Conservation (phyloP, 371 early-diverging fungal genomes). For the Coemansia sp. region DNA sequence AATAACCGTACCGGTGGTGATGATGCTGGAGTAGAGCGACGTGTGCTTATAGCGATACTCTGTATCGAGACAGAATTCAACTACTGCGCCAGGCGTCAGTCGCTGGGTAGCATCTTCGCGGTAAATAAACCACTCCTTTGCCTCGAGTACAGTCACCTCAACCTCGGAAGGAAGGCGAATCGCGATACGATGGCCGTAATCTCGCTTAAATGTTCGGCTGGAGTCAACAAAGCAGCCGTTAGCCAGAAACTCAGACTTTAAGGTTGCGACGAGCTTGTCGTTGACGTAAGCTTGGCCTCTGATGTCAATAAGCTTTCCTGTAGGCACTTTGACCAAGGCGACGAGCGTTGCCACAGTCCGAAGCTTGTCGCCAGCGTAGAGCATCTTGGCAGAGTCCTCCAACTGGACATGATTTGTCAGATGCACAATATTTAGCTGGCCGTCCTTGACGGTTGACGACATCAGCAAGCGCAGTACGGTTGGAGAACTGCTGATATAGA, state of each 20-base stretch:
- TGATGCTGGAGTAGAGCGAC: slow-evolving; percentile 64
- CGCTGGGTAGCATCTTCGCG: slow-evolving; percentile 62
- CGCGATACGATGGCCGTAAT: slow-evolving; percentile 67
- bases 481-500: not conserved
- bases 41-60: slow-evolving; percentile 67
- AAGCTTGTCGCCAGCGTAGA: slow-evolving; percentile 60
- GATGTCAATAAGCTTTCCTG: slow-evolving; percentile 86
- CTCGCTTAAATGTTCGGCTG: slow-evolving; percentile 29
- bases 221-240: slow-evolving; percentile 80
- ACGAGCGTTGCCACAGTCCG: slow-evolving; percentile 59
- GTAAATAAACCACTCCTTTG: slow-evolving; percentile 87
- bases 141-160: slow-evolving; percentile 68
- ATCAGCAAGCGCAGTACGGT: slow-evolving; percentile 3
- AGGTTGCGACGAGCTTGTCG: slow-evolving; percentile 24
- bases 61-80: slow-evolving; percentile 79
- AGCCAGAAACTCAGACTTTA: slow-evolving; percentile 71
- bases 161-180: slow-evolving; percentile 68
- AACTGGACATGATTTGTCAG: slow-evolving; percentile 84
- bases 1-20: slow-evolving; percentile 75
- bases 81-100: slow-evolving; percentile 62
- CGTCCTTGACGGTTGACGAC: slow-evolving; percentile 68
- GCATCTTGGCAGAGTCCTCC: slow-evolving; percentile 57
- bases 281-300: slow-evolving; percentile 56
- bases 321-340: slow-evolving; percentile 30
- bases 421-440: slow-evolving; percentile 85